Base-by-base conservation (phyloP, 139 green algal genomes). In the Chlamydomonas incerta region DNA sequence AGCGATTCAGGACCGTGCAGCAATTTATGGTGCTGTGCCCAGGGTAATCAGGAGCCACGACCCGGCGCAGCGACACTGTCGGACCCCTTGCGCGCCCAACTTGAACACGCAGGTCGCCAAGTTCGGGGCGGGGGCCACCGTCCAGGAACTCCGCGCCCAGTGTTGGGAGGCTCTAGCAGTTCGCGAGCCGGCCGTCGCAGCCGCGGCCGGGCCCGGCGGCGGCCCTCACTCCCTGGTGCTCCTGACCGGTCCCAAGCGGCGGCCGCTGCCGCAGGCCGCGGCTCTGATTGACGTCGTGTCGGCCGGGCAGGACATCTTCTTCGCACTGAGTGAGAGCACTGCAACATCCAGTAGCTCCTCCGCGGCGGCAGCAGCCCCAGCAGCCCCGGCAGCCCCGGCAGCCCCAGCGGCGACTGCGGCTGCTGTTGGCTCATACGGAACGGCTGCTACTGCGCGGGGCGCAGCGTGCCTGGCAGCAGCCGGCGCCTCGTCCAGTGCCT, bases 231-330 rank as follows among this genome's bases (percentile, higher is more conserved):
- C 41, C 41, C 41, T 50, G 41, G 41, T 50, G 6, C 77, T 17
- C 0, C 41, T 72, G 18, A 23, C 0, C 3, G 75, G 37, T 4
- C 24, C 77, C 18, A 33, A 66, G 4, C 41, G 77, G 28, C 41
- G 63, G 29, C 37, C 63, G 29, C n/a, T 83, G 31, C 41, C 62
- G n/a, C 18, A 67, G 17, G 66, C 23, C 14, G 65, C 77, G 28
- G 2, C 20, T 0, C 5, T 83, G 6, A 3, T 5, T 0, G 77
- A 74, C 33, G 63, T 41, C 2, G 3, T 74, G 4, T 50, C n/a
- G 18, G 65, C 9, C 63, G 77, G 77, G 6, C 63, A 83, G 29
- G 77, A 83, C 35, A 41, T 83, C 5, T 74, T 66, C 47, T 65
- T 72, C 31, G 5, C 23, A 23, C 3, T n/a, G 2, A 24, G n/a